A percentile compares a stretch with the other conserved stretches of the same genome.
Evolutionary conservation across 805 yeast species (phyloP).

Genomic region (Saccharomyces paradoxus): DNA sequence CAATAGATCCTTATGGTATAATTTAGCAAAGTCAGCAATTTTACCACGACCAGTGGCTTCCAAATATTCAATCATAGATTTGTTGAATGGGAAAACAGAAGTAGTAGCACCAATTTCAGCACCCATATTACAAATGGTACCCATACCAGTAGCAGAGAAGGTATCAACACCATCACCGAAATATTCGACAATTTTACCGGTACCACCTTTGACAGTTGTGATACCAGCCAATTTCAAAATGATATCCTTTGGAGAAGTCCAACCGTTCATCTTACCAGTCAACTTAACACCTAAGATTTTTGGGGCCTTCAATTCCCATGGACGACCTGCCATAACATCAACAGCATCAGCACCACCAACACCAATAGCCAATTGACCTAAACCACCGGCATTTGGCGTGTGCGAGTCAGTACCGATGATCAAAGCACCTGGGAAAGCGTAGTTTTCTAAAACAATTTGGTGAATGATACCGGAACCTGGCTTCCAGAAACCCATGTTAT

Average conservation of each 20-base stretch:
- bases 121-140: slow-evolving; percentile 99
- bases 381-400: slow-evolving; percentile 98
- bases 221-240: slow-evolving; percentile 87
- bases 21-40: slow-evolving; percentile 69
- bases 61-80: slow-evolving; percentile 70
- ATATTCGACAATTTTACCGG: slow-evolving; percentile 93
- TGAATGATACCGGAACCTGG: slow-evolving; percentile 99
- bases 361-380: slow-evolving; percentile 97
- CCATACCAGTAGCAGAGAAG: slow-evolving; percentile 97
- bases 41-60: slow-evolving; percentile 76
- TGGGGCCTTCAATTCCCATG: slow-evolving; percentile 99
- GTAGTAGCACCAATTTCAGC: slow-evolving; percentile 99
- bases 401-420: slow-evolving; percentile 98
- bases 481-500: slow-evolving; percentile 97
- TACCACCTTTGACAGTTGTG: slow-evolving; percentile 95
- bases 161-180: slow-evolving; percentile 89
- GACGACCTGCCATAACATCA: slow-evolving; percentile 91
- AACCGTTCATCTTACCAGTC: slow-evolving; percentile 81
- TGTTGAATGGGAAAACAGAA: slow-evolving; percentile 90
- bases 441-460: slow-evolving; percentile 94
- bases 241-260: slow-evolving; percentile 97
- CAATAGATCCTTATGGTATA: slow-evolving; percentile 50
- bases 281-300: slow-evolving; percentile 88
- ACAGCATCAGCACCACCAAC: slow-evolving; percentile 99
- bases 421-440: slow-evolving; percentile 92